These are phyloP conservation scores for Carex parvula DNA, from an alignment of 176 grass and related monocot genomes.

Conservation along the genomic window DNA sequence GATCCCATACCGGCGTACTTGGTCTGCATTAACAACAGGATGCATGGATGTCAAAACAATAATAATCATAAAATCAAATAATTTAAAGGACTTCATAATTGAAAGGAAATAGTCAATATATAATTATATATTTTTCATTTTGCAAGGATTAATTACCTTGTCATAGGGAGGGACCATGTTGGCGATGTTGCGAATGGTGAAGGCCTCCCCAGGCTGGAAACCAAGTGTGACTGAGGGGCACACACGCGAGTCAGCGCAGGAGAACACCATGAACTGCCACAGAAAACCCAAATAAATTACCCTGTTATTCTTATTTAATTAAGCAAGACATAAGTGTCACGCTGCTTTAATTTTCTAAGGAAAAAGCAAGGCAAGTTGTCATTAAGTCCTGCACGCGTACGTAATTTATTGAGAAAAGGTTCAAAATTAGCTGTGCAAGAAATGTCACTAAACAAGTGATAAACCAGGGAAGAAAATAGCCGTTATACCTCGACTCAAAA, in stretches of 20 bases:
- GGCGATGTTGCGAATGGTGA: conserved; percentile 65
- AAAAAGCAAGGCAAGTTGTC: background rate
- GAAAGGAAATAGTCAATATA: background rate
- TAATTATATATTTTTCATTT: background rate
- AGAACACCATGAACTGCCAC: conserved; percentile 85
- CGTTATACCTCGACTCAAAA: background rate
- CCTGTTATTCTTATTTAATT: background rate
- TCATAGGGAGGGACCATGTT: conserved; percentile 56
- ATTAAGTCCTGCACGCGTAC: conserved; percentile 7
- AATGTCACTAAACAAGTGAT: background rate
- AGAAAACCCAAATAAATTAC: background rate
- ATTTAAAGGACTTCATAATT: background rate
- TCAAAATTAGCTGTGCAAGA: background rate
- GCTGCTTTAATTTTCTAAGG: background rate
- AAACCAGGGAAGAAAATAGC: background rate
- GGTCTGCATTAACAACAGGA: conserved; percentile 31
- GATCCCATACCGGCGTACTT: conserved; percentile 40
- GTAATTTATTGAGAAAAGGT: background rate
- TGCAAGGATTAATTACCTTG: conserved; percentile 55
- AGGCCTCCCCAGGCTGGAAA: conserved; percentile 75
- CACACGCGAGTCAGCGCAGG: conserved; percentile 65
- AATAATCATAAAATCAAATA: conserved; percentile 9
- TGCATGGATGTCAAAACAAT: conserved; percentile 4
- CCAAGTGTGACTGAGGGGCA: conserved; percentile 69
- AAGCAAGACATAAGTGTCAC: background rate